Conservation (phyloP, 306 rosid species). For the Styphnolobium japonicum region DNA sequence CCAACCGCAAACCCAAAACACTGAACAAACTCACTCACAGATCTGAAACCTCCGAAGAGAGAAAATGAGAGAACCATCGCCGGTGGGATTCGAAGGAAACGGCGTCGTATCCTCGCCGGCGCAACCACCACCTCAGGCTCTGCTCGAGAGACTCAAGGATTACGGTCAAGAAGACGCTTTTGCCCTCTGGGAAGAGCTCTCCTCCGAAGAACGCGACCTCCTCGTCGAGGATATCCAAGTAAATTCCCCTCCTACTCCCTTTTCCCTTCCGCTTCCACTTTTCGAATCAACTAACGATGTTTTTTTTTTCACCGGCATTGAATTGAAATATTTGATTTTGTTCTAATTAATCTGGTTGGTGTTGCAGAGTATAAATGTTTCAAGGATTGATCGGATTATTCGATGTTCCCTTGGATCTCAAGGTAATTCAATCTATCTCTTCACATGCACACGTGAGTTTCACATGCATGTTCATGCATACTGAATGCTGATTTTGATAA, state of each 20-base stretch:
- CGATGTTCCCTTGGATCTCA: conserved; percentile 90
- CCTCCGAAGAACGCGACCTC: conserved; percentile 67
- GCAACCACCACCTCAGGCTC: conserved; percentile 62
- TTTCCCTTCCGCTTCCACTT: too few species aligned
- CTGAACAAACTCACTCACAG: too few species aligned
- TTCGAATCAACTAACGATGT: neutral
- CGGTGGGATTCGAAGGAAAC: conserved; percentile 47
- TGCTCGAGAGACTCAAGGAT: conserved; percentile 91
- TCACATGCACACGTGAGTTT: too few species aligned
- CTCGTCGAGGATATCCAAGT: conserved; percentile 91
- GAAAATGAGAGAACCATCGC: conserved; percentile 48
- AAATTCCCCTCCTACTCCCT: neutral
- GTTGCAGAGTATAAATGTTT: conserved; percentile 75
- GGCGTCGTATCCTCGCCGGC: conserved; percentile 33
- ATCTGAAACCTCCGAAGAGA: too few species aligned
- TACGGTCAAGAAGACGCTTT: conserved; percentile 95
- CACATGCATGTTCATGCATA: neutral
- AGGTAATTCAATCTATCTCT: conserved; percentile 55
- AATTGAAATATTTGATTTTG: neutral
- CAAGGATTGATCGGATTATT: conserved; percentile 86
- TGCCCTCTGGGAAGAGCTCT: conserved; percentile 91
- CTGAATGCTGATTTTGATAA: neutral
- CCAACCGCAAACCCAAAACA: too few species aligned
- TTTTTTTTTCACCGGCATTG: neutral
- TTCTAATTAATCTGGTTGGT: neutral